Evolutionary conservation across 371 early-diverging fungal species (phyloP), one percentile per base, ranked within the genome.

Genomic region (Syncephalastrum monosporum): DNA sequence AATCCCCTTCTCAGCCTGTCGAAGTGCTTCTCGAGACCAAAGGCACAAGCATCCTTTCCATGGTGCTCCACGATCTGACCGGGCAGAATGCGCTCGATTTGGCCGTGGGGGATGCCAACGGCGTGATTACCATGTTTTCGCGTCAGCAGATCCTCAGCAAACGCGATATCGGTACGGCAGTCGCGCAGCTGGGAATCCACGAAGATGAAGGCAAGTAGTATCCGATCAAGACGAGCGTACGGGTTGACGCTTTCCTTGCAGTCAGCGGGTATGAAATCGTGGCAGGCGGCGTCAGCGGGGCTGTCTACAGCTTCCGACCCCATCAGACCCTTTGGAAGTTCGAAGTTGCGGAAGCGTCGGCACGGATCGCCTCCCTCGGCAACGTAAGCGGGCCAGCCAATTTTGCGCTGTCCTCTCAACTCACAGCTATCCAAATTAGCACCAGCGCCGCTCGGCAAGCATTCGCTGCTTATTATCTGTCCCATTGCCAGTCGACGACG

Each of bases 101-200:
- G 48, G 71, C 74, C 8, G 81, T 77, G 3, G 81, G 77, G 2
- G 81, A 80, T 60, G 75, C 75, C 6, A 71, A 77, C 48, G 81
- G 81, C 13, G 60, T 75, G 0, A 67, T 80, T 8, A 77, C 74
- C 4, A 51, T 75, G 23, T 80, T 80, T 51, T 71, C 74, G 15
- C 63, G 68, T n/a, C 72, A 77, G 44, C 77, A 76, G 54, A 70
- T 80, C 21, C 54, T 77, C 0, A 74, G 75, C 50, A 76, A 80
- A 50, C 61, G 67, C 3, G 61, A 64, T 6, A 38, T 80, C 0
- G 74, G 77, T 3, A 59, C 74, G 13, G 60, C 75, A 8, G 67
- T 74, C 14, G 72, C 68, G 15, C 65, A 69, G 33, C 50, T 80
- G 10, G 67, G 57, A 23, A 70, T 77, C n/a, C 65, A 70, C 42